These are phyloP conservation scores for Chlamydomonas reinhardtii DNA, from an alignment of 163 green algal species.

Conservation along the genomic window DNA sequence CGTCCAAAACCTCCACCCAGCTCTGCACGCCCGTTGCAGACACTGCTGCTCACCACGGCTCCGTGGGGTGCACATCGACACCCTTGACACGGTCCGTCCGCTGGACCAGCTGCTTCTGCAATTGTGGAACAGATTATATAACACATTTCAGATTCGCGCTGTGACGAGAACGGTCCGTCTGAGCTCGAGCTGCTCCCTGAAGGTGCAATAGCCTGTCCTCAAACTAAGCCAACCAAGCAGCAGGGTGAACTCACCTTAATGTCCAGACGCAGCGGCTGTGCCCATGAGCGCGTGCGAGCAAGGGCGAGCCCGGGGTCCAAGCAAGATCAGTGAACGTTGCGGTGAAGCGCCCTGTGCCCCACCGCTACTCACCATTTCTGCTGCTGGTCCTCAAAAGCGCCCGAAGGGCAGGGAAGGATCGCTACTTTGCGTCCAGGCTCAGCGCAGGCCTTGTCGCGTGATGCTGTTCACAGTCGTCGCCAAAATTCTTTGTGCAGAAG, in stretches of 20 bases:
- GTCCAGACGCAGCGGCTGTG: conserved; percentile 60
- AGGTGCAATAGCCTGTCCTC: not conserved
- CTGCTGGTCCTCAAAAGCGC: not conserved
- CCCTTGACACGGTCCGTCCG: conserved; percentile 98
- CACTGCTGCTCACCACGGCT: conserved; percentile 92
- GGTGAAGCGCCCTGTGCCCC: too few species aligned
- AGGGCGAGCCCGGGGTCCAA: not conserved
- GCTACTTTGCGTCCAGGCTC: too few species aligned
- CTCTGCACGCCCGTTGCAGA: too few species aligned
- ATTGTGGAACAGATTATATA: too few species aligned
- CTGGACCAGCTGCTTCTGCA: conserved; percentile 79
- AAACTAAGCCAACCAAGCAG: too few species aligned
- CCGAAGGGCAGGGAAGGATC: not conserved
- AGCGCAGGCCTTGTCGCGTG: too few species aligned
- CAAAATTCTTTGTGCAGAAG: too few species aligned
- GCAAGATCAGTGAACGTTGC: not conserved
- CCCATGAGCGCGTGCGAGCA: not conserved
- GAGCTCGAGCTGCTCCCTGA: not conserved
- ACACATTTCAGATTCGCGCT: too few species aligned
- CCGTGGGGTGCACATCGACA: conserved; percentile 98
- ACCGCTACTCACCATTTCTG: conserved; percentile 27
- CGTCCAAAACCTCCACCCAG: too few species aligned
- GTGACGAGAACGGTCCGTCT: too few species aligned
- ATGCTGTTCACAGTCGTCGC: too few species aligned
- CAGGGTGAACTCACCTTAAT: conserved; percentile 60